Base-by-base conservation (phyloP, 352 stramenopile genomes). In the Vaucheria bursata region DNA sequence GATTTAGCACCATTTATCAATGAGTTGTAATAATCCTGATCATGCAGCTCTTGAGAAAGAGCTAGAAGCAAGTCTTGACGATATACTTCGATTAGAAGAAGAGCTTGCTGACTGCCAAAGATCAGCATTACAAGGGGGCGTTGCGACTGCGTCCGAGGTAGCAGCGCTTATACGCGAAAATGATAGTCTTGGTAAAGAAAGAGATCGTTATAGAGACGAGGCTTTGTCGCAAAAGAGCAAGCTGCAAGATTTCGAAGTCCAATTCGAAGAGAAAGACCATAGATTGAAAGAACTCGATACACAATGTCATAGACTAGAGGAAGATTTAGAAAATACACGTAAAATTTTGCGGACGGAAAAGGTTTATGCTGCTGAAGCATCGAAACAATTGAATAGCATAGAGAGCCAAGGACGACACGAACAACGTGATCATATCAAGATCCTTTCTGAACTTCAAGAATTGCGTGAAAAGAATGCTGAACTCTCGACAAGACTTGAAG, bases 261-360 rank as follows among this genome's bases (percentile, higher is more conserved):
- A 81, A 40, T 50, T 82, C 4, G 77, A 82, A 38, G 49, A 82
- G 40, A 82, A 73, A 64, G 72, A 82, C 53, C 25, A 40, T 4
- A 78, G 77, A 64, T 34, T 67, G 31, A 82, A 82, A 74, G 77
- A 82, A 33, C 77, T 82, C 71, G 77, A 82, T 34, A 75, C 64
- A 32, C 49, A 75, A 36, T 72, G 77, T 32, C 66, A 72, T 5
- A 82, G 79, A 38, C 71, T 82, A 6, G 77, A 82, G 64, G 77
- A 74, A 39, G 77, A 82, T 64, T 40, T 82, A 32, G 77, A 82
- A 68, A 82, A 82, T 35, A 82, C 77, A n/a, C 77, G 77, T 25
- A 82, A 82, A 32, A 65, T 82, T 38, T 72, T 82, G 31, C 77
- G 79, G 72, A 77, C 77, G 5, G 77, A 82, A 50, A 82, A 81